Percentiles rank a stretch among this genome's conserved stretches.
These are phyloP conservation scores for Phytopythium vexans DNA, from an alignment of 352 stramenopile species.

Conservation along the genomic window DNA sequence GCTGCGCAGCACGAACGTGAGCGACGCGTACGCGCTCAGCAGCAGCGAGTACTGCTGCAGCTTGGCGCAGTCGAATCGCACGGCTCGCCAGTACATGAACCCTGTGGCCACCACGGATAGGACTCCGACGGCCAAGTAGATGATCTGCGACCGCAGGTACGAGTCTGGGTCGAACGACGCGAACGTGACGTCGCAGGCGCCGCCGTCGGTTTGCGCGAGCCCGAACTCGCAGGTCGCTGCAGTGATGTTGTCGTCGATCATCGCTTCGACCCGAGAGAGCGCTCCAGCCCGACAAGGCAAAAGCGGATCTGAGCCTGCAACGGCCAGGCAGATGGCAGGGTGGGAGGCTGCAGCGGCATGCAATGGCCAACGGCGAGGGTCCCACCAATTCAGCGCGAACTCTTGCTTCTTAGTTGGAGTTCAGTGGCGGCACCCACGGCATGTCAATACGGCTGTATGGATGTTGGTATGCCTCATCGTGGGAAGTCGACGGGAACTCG, in stretches of 20 bases:
- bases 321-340: no score
- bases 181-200: constrained; percentile 38
- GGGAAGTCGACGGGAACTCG: no score
- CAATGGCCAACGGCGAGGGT: no score
- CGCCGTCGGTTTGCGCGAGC: constrained; percentile 30
- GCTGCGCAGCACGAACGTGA: constrained; percentile 53
- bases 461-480: no score
- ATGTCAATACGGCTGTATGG: no score
- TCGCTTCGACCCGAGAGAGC: no score
- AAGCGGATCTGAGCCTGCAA: no score
- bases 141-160: constrained; percentile 37
- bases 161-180: constrained; percentile 23
- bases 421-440: no score
- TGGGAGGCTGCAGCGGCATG: no score
- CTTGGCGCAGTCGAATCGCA: constrained; percentile 30
- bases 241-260: constrained; percentile 29
- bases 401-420: no score
- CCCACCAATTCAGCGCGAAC: no score
- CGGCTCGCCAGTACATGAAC: constrained; percentile 42
- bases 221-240: constrained; percentile 51
- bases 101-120: constrained; percentile 23
- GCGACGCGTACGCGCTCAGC: constrained; percentile 38
- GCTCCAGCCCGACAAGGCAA: no score
- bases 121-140: constrained; percentile 40
- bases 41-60: constrained; percentile 54